Conservation (phyloP, 2,329 filamentous ascomycete species). For the Aspergillus pseudoglaucus region DNA sequence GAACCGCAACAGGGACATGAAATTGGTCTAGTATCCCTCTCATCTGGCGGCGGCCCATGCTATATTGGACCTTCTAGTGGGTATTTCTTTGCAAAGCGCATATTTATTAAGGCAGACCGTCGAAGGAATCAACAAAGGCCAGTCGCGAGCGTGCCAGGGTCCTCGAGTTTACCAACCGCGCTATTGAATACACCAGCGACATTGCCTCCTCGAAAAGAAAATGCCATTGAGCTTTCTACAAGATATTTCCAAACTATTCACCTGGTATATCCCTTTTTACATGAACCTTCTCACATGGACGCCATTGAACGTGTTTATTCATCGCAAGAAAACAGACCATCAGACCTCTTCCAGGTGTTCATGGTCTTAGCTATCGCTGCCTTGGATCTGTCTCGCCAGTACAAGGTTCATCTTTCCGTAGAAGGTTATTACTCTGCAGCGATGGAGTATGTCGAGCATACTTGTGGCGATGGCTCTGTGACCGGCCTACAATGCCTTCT, state of each 20-base stretch:
- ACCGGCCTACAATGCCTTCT: conserved; percentile 45
- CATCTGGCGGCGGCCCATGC: conserved; percentile 40
- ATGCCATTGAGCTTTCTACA: conserved; percentile 37
- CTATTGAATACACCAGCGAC: conserved; percentile 22
- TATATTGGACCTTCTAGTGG: conserved; percentile 54
- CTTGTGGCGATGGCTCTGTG: conserved; percentile 45
- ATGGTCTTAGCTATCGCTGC: conserved; percentile 51
- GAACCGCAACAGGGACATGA: conserved; percentile 38
- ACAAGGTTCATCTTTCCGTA: conserved; percentile 40
- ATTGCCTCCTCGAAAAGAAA: conserved; percentile 26
- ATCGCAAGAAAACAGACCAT: conserved; percentile 17
- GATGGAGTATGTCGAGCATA: conserved; percentile 40
- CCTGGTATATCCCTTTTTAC: conserved; percentile 46
- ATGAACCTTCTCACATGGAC: conserved; percentile 37
- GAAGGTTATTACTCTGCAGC: conserved; percentile 48
- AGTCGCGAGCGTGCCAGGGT: conserved; percentile 5
- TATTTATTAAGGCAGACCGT: conserved; percentile 37
- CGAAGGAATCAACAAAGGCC: conserved; percentile 8
- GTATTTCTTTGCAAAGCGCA: conserved; percentile 47
- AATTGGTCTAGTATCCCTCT: conserved; percentile 48
- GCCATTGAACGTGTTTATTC: conserved; percentile 33
- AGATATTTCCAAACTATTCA: conserved; percentile 48
- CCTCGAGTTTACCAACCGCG: conserved; percentile 18
- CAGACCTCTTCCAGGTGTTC: conserved; percentile 42
- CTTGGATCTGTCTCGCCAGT: conserved; percentile 39